Evolutionary conservation across 23 red algal species (phyloP), one percentile per base, ranked within the genome.

Genomic region (Agarophyton chilense): DNA sequence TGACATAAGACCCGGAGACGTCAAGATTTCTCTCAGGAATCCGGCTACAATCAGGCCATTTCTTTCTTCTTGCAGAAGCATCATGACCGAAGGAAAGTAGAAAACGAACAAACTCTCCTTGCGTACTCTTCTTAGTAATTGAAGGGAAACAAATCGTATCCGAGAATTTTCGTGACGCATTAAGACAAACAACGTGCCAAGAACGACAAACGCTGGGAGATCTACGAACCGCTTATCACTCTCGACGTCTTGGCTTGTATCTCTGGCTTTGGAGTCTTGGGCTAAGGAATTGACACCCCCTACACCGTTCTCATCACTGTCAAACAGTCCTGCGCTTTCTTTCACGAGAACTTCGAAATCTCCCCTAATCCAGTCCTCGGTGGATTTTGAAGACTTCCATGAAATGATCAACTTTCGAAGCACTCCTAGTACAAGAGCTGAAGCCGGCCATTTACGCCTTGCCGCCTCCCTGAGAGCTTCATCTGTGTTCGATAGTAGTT

Each of bases 21-120:
- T 74, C 68, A 74, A 24, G 17, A 74, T 49, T 35, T 74, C 68
- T 43, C 68, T 29, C 29, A 74, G 41, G 25, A 46, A 74, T 4
- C 24, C 24, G 2, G 40, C 68, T 74, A 49, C 38, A 11, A 74
- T 45, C 1, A 74, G 43, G 16, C 68, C 68, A 26, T 74, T 74
- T 18, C 7, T 46, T 49, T 74, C 68, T 29, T 74, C 43, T 13
- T 74, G 40, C 32, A 74, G 18, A 11, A 74, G 43, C 38, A 74
- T 49, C 68, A 74, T 74, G 24, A 74, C 25, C 36, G 68, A 74
- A 47, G 68, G 68, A 46, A 74, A 49, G 17, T 29, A 74, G 68
- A 74, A 74, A 28, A 74, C 40, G 17, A 74, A 49, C 29, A 74
- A 74, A 33, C 68, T 74, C 0, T 49, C 43, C 43, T 49, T 74